These are phyloP conservation scores for Starmerella powellii DNA, from an alignment of 805 yeast genomes.

Conservation along the genomic window DNA sequence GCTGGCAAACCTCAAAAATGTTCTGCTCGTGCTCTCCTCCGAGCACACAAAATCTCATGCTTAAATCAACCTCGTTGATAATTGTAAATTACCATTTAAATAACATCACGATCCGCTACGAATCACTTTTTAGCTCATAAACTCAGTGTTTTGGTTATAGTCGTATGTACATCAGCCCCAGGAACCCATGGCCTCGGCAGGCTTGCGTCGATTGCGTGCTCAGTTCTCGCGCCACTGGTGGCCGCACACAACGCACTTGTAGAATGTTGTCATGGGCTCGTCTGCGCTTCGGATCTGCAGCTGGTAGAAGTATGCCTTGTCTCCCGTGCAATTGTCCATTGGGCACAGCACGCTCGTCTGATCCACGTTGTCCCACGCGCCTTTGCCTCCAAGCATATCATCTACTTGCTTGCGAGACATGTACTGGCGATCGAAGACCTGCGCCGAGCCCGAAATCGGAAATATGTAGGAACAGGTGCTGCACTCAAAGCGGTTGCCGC, in stretches of 20 bases:
- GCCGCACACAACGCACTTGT: constrained; percentile 85
- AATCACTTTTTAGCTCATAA: too few species aligned
- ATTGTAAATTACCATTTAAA: too few species aligned
- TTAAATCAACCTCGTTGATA: background rate
- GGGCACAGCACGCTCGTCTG: constrained; percentile 93
- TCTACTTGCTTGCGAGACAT: constrained; percentile 83
- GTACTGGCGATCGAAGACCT: constrained; percentile 72
- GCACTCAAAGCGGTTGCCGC: constrained; percentile 61
- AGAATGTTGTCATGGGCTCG: constrained; percentile 98
- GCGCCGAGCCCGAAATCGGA: constrained; percentile 62
- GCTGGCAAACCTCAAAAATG: constrained; percentile 31
- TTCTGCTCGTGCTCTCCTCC: constrained; percentile 25
- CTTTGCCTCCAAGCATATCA: constrained; percentile 92
- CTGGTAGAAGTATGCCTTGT: constrained; percentile 92
- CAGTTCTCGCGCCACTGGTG: constrained; percentile 95
- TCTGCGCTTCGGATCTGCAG: constrained; percentile 95
- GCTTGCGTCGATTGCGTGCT: too few species aligned
- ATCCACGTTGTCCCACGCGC: constrained; percentile 98
- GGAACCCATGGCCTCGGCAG: too few species aligned
- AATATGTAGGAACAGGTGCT: constrained; percentile 93
- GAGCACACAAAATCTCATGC: background rate
- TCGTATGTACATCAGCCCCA: too few species aligned
- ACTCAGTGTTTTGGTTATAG: too few species aligned
- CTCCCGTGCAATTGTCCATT: constrained; percentile 68
- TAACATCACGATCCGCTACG: too few species aligned